These are phyloP conservation scores for Polygonum aviculare DNA, from an alignment of 148 eudicot species.

Conservation along the genomic window DNA sequence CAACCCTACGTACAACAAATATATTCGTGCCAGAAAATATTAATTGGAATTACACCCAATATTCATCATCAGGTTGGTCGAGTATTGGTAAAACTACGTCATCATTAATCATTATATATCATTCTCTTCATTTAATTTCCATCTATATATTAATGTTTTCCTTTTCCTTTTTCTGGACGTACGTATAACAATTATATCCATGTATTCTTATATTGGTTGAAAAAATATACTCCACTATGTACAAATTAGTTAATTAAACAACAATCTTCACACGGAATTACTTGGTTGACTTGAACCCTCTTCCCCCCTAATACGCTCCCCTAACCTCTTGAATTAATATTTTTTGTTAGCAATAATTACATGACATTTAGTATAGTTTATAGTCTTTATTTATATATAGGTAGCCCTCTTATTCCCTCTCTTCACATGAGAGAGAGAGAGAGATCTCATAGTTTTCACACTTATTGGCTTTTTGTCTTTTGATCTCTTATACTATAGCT, in stretches of 20 bases:
- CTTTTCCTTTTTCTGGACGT: neutral
- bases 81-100: conserved; percentile 3
- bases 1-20: neutral
- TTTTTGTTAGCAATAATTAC: neutral
- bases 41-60: neutral
- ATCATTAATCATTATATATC: conserved; percentile 4
- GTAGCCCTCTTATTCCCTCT: neutral
- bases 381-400: conserved; percentile 5
- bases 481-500: too few species aligned
- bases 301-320: neutral
- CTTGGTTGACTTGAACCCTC: conserved; percentile 8
- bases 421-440: conserved; percentile 2
- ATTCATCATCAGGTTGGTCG: conserved; percentile 10
- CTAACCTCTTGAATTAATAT: neutral
- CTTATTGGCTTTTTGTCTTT: neutral
- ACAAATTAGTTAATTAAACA: neutral
- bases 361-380: neutral
- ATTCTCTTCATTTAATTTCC: neutral
- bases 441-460: conserved; percentile 8
- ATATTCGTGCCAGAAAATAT: neutral
- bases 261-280: conserved; percentile 1
- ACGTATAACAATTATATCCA: neutral
- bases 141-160: neutral
- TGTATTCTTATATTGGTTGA: neutral
- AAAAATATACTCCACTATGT: neutral